Evolutionary conservation across 495 filamentous ascomycete species (phyloP), one percentile per base, ranked within the genome.

Genomic region (Tuber calosporum): DNA sequence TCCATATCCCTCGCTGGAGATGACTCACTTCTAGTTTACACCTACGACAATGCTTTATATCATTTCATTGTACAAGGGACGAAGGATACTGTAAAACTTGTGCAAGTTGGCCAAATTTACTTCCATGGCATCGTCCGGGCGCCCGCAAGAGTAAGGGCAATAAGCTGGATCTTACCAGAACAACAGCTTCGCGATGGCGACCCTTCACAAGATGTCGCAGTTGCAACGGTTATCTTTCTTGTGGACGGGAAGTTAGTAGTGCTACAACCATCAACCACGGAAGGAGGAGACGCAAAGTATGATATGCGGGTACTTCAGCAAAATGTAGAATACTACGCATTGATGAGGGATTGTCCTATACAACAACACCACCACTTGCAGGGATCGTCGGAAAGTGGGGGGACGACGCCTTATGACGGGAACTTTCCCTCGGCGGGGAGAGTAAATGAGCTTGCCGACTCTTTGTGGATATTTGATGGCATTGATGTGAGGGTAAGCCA

Each of bases 281-380:
- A 91, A 48, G 87, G 88, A 30, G 91, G 91, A 2, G 90, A 90
- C 74, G 84, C 96, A 58, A 97, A 97, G 84, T 99, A 98, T 80
- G 95, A 99, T 79, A 98, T 99, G 96, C 91, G 93, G 19, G 90
- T 98, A 42, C 89, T 99, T 79, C 93, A 94, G 9, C 92, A 96
- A 75, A 94, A 94, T 79, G 93, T 98, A 30, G 96, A 99, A 79
- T 97, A 94, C 79, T 98, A 96, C 81, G 87, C 89, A 67, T 87
- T 96, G 78, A 94, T 96, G 89, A 89, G 93, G 70, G 96, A 99
- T 77, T 91, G 94, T 74, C 86, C 88, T 42, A 30, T 73, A 7
- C 77, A 81, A 40, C 75, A 77, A 36, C 68, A 83, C 11, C 68
- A 83, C 11, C 82, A 81, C 17, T 72, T 82, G 13, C 66, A 77